A percentile compares a stretch with the other conserved stretches of the same genome.
Conservation (phyloP, 495 filamentous ascomycete species). For the Penicillium cosmopolitanum region DNA sequence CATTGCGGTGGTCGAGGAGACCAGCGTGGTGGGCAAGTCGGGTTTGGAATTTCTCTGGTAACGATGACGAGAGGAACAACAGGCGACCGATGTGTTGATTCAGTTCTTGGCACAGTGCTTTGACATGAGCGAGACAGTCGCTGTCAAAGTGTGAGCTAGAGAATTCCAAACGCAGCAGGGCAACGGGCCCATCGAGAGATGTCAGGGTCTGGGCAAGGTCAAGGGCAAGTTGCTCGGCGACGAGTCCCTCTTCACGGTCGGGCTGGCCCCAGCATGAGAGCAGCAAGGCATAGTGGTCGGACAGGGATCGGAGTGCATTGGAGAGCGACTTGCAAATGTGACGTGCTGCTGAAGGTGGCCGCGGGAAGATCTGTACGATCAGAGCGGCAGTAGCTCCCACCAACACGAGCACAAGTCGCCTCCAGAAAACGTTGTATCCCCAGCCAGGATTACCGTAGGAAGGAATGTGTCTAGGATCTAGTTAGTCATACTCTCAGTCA, state of each 20-base stretch:
- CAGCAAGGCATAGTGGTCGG: constrained; percentile 50
- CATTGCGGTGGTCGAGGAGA: constrained; percentile 41
- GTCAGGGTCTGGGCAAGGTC: constrained; percentile 37
- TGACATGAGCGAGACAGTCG: constrained; percentile 35
- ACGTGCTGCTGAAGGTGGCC: constrained; percentile 44
- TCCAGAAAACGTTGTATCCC: constrained; percentile 51
- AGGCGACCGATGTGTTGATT: constrained; percentile 42
- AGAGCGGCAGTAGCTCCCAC: constrained; percentile 42
- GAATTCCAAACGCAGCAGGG: constrained; percentile 42
- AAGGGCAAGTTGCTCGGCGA: constrained; percentile 40
- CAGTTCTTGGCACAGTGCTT: constrained; percentile 39
- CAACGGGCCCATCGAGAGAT: constrained; percentile 36
- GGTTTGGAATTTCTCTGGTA: constrained; percentile 35
- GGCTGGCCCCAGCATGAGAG: constrained; percentile 44
- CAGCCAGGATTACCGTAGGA: constrained; percentile 46
- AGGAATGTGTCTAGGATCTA: constrained; percentile 34
- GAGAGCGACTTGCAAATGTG: constrained; percentile 49
- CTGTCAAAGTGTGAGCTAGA: constrained; percentile 48
- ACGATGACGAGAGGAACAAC: constrained; percentile 37
- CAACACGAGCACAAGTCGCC: constrained; percentile 45
- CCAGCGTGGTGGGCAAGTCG: constrained; percentile 34
- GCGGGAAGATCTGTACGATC: constrained; percentile 47
- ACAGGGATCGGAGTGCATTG: constrained; percentile 38
- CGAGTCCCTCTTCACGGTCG: constrained; percentile 28
- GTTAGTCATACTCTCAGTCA: neutral